Percentiles rank a stretch among this genome's conserved stretches.
These are phyloP conservation scores for Phoma sp. DNA, from an alignment of 2,329 filamentous ascomycete species.

Conservation along the genomic window DNA sequence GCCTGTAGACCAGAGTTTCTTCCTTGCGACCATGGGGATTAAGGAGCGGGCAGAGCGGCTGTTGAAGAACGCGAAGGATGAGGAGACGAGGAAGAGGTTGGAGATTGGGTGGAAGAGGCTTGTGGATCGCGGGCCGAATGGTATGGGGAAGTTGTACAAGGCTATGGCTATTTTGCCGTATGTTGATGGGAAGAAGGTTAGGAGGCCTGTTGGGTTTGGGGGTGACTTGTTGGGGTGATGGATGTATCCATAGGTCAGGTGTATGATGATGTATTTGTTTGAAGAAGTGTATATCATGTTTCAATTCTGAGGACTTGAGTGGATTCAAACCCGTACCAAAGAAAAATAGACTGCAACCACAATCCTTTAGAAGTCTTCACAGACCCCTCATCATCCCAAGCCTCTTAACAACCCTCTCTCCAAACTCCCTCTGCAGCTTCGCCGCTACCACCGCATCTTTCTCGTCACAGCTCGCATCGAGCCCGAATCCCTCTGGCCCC, in stretches of 20 bases:
- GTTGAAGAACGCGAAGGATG: conserved; percentile 46
- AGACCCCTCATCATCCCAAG: conserved; percentile 37
- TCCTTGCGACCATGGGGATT: conserved; percentile 82
- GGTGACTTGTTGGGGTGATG: conserved; percentile 59
- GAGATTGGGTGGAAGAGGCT: conserved; percentile 79
- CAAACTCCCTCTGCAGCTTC: conserved; percentile 39
- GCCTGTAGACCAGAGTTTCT: conserved; percentile 82
- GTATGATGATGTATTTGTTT: background rate
- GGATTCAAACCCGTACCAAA: no score
- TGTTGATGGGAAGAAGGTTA: conserved; percentile 65
- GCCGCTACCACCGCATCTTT: conserved; percentile 38
- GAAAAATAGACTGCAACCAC: no score
- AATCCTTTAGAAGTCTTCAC: no score
- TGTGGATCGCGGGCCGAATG: conserved; percentile 79
- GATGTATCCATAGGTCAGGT: background rate
- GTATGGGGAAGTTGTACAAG: conserved; percentile 96
- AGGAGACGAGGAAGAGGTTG: conserved; percentile 56
- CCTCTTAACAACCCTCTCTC: conserved; percentile 38
- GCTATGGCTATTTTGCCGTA: conserved; percentile 83
- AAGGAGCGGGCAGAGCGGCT: conserved; percentile 48
- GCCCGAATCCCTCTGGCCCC: conserved; percentile 39
- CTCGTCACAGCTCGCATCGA: conserved; percentile 36
- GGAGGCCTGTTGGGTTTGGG: conserved; percentile 89
- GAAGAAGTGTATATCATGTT: no score
- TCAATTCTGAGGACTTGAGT: no score